Percentiles rank a stretch among this genome's conserved stretches.
Evolutionary conservation across 345 rosid genomes (phyloP).

Genomic region (Eucalyptus grandis): DNA sequence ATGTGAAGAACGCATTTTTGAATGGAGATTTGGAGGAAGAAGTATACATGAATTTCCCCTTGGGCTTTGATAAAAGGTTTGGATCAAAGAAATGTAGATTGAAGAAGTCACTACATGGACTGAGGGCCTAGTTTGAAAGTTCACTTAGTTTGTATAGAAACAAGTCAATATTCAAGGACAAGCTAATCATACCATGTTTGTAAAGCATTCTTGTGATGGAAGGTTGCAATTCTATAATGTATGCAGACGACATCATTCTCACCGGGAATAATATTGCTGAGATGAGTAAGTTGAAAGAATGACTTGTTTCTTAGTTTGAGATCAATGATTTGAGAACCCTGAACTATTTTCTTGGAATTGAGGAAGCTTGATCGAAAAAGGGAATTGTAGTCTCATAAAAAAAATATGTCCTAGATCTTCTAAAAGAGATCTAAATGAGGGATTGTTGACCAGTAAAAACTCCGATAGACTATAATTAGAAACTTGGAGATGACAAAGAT

Average conservation of each 20-base stretch:
- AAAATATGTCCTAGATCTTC: background rate
- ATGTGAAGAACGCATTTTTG: background rate
- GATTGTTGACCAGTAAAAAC: background rate
- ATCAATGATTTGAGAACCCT: background rate
- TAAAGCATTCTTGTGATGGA: background rate
- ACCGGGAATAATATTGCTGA: rapidly evolving
- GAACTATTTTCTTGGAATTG: background rate
- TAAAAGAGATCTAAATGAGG: background rate
- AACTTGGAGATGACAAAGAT: too few species aligned
- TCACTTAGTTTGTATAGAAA: background rate
- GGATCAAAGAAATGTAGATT: background rate
- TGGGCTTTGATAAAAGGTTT: background rate
- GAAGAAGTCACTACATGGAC: background rate
- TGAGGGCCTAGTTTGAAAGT: background rate
- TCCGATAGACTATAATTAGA: background rate
- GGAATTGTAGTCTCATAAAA: background rate
- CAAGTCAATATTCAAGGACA: background rate
- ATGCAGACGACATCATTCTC: background rate
- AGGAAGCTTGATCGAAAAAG: background rate
- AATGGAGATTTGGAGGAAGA: background rate
- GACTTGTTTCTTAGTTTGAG: background rate
- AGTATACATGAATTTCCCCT: background rate
- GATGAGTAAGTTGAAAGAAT: background rate
- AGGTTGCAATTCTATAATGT: background rate
- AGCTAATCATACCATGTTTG: background rate